Base-by-base conservation (phyloP, 805 yeast species). In the Nakazawaea anatomiae region DNA sequence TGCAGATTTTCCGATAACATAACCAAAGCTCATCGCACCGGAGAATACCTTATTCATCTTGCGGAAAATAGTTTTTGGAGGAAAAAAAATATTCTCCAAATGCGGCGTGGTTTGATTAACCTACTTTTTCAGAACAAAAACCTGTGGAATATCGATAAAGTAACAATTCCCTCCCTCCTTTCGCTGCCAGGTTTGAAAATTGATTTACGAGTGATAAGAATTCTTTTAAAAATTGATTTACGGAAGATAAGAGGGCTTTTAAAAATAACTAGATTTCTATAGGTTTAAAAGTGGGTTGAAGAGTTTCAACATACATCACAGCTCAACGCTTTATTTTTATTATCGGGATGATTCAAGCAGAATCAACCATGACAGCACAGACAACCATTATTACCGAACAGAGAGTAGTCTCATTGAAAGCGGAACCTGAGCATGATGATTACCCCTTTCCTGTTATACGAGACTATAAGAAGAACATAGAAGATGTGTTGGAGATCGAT, bases 401-500 rank as follows among this genome's bases (percentile, higher is more conserved):
- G 5, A 29, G 12, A 3, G 14, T 35, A 4, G 42, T 36, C 11
- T 44, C 42, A 12, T 28, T 36, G 25, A 38, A 14, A 11, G 42
- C 42, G 12, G 42, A 44, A 4, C 6, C 6, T 31, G 45, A 47
- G 6, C 25, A 32, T 18, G 9, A 11, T 45, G 11, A 45, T 40
- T 31, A 47, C 14, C 60, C 60, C 2, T 55, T 57, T 44, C 61
- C 61, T 4, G 57, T 57, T 5, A 47, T 55, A 34, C 18, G 30
- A 36, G 51, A 47, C 34, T 10, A 34, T 25, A 47, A 47, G 18
- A 47, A 47, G 36, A 42, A 42, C 14, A 42, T 47, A 7, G 51
- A 52, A 12, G 60, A 59, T 42, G 56, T 65, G 1, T 45, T 62
- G 12, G 62, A 58, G 6, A 44, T 57, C 10, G 70, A 67, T 44